Evolutionary conservation across 2,329 filamentous ascomycete species (phyloP).

Genomic region (Aspergillus clavatus): DNA sequence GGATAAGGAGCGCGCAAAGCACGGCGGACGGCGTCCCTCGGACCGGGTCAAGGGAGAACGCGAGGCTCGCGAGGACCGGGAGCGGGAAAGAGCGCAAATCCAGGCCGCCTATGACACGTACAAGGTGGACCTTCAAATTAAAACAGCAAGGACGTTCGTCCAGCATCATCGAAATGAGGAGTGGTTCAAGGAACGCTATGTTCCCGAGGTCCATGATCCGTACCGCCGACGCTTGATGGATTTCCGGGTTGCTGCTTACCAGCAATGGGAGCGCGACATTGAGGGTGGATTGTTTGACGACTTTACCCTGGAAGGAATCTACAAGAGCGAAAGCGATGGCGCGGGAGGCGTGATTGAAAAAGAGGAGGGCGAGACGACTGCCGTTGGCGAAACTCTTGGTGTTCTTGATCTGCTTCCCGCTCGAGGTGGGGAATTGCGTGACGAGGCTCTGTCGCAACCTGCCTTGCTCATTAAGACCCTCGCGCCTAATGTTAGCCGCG

Average conservation of each 20-base stretch:
- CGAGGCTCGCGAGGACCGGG: slow-evolving; percentile 58
- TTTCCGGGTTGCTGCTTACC: slow-evolving; percentile 72
- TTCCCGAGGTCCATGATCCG: slow-evolving; percentile 71
- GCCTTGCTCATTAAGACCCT: slow-evolving; percentile 97
- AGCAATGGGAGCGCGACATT: slow-evolving; percentile 84
- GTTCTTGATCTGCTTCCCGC: slow-evolving; percentile 86
- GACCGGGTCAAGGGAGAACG: slow-evolving; percentile 58
- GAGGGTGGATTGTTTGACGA: slow-evolving; percentile 85
- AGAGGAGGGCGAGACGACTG: slow-evolving; percentile 90
- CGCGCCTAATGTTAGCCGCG: slow-evolving; percentile 88
- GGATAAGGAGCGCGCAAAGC: slow-evolving; percentile 58
- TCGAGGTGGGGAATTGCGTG: slow-evolving; percentile 77
- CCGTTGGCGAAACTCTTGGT: slow-evolving; percentile 84
- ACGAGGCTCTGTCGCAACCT: slow-evolving; percentile 82
- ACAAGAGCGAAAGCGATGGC: slow-evolving; percentile 87
- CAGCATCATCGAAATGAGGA: slow-evolving; percentile 90
- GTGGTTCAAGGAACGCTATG: slow-evolving; percentile 96
- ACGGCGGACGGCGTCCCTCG: slow-evolving; percentile 52
- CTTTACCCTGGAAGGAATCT: slow-evolving; percentile 88
- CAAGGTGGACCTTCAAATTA: slow-evolving; percentile 60
- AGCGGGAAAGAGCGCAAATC: slow-evolving; percentile 59
- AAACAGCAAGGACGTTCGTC: slow-evolving; percentile 85
- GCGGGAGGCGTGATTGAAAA: slow-evolving; percentile 82
- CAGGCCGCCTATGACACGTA: slow-evolving; percentile 62
- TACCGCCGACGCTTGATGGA: slow-evolving; percentile 73